These are phyloP conservation scores for Populus deltoides DNA, from an alignment of 345 rosid species.

Conservation along the genomic window DNA sequence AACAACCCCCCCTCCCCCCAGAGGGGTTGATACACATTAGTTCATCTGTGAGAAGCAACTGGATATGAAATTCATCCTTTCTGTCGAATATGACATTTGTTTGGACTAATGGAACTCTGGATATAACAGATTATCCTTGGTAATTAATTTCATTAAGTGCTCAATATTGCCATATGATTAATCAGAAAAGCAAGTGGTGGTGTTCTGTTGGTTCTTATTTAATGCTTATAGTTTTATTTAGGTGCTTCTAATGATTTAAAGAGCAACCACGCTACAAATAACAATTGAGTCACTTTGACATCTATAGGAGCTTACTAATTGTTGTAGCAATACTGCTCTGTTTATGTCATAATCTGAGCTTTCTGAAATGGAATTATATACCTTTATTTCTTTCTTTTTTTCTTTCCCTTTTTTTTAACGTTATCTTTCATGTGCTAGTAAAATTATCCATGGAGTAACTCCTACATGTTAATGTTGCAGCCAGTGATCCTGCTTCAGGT, in stretches of 20 bases:
- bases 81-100: background rate
- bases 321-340: background rate
- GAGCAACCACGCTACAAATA: background rate
- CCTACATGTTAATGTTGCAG: conserved; percentile 24
- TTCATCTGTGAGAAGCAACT: background rate
- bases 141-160: background rate
- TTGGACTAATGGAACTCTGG: background rate
- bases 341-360: background rate
- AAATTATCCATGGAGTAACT: background rate
- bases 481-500: conserved; percentile 37
- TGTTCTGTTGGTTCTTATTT: background rate
- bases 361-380: background rate
- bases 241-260: too few relatives aligned
- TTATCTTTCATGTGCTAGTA: background rate
- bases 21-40: too few relatives aligned
- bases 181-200: background rate
- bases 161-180: background rate
- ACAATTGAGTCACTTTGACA: background rate
- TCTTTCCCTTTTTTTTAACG: background rate
- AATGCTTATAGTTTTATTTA: background rate
- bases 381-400: background rate
- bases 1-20: background rate
- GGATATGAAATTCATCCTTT: too few relatives aligned
- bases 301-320: background rate
- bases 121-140: background rate